Evolutionary conservation across 768 basidiomycete species (phyloP).

Genomic region (Lactarius akahatsu): DNA sequence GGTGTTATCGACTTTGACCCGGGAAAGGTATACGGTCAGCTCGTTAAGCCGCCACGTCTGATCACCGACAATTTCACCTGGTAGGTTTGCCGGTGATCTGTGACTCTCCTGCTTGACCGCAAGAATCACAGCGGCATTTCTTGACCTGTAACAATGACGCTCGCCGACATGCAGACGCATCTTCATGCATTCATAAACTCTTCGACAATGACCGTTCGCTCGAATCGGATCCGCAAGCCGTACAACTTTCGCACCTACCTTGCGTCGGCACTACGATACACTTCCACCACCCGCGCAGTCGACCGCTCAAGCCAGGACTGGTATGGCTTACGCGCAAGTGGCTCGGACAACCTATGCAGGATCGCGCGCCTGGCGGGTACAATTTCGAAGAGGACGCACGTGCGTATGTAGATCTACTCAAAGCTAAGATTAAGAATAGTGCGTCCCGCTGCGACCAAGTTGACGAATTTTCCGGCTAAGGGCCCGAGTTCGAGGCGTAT

Average conservation of each 20-base stretch:
- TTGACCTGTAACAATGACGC: conserved; percentile 73
- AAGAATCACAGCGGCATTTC: conserved; percentile 43
- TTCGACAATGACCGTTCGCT: conserved; percentile 91
- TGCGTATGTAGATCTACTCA: conserved; percentile 83
- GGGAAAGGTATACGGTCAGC: background rate
- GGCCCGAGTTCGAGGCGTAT: too few species aligned
- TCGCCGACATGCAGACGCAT: conserved; percentile 69
- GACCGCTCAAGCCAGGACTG: conserved; percentile 90
- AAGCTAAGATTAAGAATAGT: conserved; percentile 62
- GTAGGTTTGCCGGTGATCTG: background rate
- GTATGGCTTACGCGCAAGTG: conserved; percentile 92
- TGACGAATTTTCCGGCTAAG: background rate
- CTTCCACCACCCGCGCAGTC: conserved; percentile 90
- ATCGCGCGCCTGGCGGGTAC: conserved; percentile 79
- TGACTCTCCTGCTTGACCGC: background rate
- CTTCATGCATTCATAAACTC: conserved; percentile 60
- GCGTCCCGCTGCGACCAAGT: background rate
- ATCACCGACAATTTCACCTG: background rate
- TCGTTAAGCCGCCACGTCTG: background rate
- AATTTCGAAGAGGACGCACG: conserved; percentile 93
- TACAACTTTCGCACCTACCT: conserved; percentile 80
- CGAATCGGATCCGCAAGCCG: conserved; percentile 87
- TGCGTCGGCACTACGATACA: conserved; percentile 90
- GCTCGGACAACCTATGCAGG: conserved; percentile 95
- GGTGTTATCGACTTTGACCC: background rate